Base-by-base conservation (phyloP, 2,329 filamentous ascomycete species). In the Calonectria honghensis region DNA sequence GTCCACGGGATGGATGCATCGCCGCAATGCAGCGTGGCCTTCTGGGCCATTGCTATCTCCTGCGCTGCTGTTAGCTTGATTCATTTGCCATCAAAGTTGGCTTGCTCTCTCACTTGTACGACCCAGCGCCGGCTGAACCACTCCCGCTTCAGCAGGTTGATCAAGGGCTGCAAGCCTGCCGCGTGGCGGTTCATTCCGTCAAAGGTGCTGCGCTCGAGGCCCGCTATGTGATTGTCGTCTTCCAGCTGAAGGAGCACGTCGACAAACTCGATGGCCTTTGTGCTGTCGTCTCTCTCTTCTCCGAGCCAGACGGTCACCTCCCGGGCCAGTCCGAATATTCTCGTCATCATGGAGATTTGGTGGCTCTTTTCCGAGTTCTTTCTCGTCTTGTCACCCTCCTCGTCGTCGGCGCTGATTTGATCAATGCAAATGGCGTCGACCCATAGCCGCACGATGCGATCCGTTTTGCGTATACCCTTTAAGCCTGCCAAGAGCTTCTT, bases 361-460 rank as follows among this genome's bases (percentile, higher is more conserved):
- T 29, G 7, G 24, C 57, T 41, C 35, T 63, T 63, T 63, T 63
- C 57, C n/a, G 35, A 29, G 37, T 41, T 63, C 24, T 63, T 63
- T 10, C 57, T 41, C 9, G 57, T 61, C 16, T 41, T 14, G n/a
- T 61, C 35, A 2, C 14, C 24, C n/a, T 24, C 13, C 14, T 14
- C 57, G 35, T 61, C 57, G 14, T 29, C n/a, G 10, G 35, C 57
- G 24, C 57, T 24, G 35, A 61, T 61, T 11, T 61, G 57, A 27
- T 61, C 57, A 61, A 61, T 61, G 57, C 57, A 61, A 6, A 61
- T 61, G 2, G 35, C 57, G n/a, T 61, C 57, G n/a, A 61, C 57
- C 35, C 57, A 61, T 24, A 61, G 57, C 35, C 57, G n/a, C 57
- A 61, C 35, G 35, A 61, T 61, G n/a, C 35, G 35, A 16, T 61